Base-by-base conservation (phyloP, 306 rosid genomes). In the Acmispon strigosus region DNA sequence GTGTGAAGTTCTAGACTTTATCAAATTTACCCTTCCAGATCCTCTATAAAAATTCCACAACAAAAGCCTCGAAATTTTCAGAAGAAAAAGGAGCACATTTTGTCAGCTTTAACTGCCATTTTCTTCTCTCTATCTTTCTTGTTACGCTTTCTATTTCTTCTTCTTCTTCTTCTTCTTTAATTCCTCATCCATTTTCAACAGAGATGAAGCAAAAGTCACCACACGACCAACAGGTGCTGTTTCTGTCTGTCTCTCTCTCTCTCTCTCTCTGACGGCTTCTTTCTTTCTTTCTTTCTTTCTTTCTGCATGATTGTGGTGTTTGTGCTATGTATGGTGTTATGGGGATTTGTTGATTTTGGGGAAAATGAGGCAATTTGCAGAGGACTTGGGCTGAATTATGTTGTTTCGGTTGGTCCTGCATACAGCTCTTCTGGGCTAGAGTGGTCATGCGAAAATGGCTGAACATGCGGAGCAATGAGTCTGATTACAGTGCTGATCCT, bases 401-500 rank as follows among this genome's bases (percentile, higher is more conserved):
- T 86, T 95, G 96, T 91, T 94, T 89, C 70, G 96, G 69, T 87
- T 91, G 91, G 84, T 87, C 89, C 47, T 91, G 89, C 90, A 43
- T 87, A 75, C 97, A 95, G 99, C 86, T 86, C 36, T 89, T 95
- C 62, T 91, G 99, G 99, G 92, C 91, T 27, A 79, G 76, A 64
- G 84, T 86, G 39, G 91, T 95, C 13, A 34, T 95, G 74, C 86
- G 97, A 51, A 95, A 95, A 80, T 95, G 85, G 99, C 88, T 95
- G 51, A 95, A 95, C 79, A 84, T 95, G 85, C 78, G 83, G 11
- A 76, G 76, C 83, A 62, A 72, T 29, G 86, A 91, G 10, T 91
- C 97, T 27, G 96, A 89, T 83, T 95, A 84, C 79, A 87, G 96
- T 77, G 97, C 99, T 70, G 99, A 95, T 67, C 76, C 92, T 27